These are phyloP conservation scores for Aureobasidium namibiae DNA, from an alignment of 2,329 filamentous ascomycete species.

Conservation along the genomic window DNA sequence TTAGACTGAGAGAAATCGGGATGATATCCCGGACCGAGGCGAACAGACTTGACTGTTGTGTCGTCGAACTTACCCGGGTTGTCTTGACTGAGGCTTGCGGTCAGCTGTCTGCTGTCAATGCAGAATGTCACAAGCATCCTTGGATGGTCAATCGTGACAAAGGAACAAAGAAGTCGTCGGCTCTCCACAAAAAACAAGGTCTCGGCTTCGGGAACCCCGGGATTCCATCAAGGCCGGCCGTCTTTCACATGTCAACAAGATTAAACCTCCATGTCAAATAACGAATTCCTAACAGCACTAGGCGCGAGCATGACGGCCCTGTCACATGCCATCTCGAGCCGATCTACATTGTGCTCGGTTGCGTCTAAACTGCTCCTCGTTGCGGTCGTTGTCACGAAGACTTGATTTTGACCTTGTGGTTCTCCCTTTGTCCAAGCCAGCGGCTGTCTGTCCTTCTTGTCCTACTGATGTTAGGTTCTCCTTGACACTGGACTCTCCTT, in stretches of 20 bases:
- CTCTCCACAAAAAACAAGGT: not conserved
- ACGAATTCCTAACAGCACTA: not conserved
- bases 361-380: not conserved
- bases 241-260: constrained; percentile 7
- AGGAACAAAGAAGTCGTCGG: not conserved
- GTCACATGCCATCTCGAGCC: not conserved
- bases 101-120: not conserved
- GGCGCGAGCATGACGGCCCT: not conserved
- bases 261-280: constrained; percentile 1
- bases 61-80: too few relatives aligned
- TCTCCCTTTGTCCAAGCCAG: not conserved
- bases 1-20: not conserved
- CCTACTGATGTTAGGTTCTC: not conserved
- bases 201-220: not conserved
- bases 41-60: too few relatives aligned
- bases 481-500: not conserved
- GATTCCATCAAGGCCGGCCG: not conserved
- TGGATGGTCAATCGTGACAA: not conserved
- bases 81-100: too few relatives aligned
- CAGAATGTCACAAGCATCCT: not conserved
- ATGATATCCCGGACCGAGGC: not conserved
- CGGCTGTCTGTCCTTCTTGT: not conserved
- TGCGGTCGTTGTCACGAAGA: not conserved
- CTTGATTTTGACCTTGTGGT: not conserved
- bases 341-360: not conserved